Conservation (phyloP, 176 grass and related monocot species). For the Paspalum notatum region DNA sequence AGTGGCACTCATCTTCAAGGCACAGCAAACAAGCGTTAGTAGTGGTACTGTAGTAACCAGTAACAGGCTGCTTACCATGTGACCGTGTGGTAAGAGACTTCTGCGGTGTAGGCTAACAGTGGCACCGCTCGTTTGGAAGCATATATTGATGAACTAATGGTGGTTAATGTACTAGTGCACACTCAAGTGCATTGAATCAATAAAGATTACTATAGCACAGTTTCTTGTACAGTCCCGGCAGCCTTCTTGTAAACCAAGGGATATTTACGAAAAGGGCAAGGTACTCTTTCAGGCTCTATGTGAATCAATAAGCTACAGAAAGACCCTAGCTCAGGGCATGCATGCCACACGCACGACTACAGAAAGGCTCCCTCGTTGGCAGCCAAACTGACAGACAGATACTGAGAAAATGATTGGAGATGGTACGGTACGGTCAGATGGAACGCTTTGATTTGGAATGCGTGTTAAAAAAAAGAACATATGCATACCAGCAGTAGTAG, state of each 20-base stretch:
- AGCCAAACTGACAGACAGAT: neutral
- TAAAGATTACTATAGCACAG: neutral
- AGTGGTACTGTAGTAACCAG: too few species aligned
- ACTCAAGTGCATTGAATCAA: neutral
- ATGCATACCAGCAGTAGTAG: neutral
- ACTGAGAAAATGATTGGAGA: slow-evolving; percentile 11
- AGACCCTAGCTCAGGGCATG: too few species aligned
- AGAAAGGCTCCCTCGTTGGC: neutral
- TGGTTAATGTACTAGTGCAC: neutral
- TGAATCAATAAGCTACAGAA: too few species aligned
- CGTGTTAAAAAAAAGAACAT: neutral
- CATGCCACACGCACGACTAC: neutral
- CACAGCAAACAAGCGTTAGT: too few species aligned
- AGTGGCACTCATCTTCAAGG: too few species aligned
- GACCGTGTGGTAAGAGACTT: too few species aligned
- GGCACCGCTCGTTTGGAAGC: too few species aligned
- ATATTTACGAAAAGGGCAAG: too few species aligned
- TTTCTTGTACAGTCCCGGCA: neutral
- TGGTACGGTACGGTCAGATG: neutral
- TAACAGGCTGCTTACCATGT: too few species aligned
- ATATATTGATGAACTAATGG: too few species aligned
- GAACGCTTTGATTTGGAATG: neutral
- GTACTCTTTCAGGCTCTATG: too few species aligned
- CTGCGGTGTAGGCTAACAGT: too few species aligned
- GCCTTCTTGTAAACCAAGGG: slow-evolving; percentile 2